phyloP scores from a whole-genome alignment of 2,329 filamentous ascomycete species.

The Cordyceps javanica region DNA sequence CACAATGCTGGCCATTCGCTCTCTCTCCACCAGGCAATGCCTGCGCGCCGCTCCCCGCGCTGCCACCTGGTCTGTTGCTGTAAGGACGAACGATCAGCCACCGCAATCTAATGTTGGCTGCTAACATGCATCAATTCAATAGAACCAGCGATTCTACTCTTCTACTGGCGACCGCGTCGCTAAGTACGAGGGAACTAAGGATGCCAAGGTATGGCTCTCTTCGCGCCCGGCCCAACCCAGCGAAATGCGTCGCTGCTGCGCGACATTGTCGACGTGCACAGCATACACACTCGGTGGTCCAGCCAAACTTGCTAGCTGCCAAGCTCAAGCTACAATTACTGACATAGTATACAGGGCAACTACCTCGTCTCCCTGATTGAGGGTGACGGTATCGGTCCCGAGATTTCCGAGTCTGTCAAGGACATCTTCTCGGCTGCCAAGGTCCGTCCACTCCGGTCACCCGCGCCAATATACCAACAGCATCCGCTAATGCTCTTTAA shows the following conservation, averaged over 20 bases:
- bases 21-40: constrained; percentile 72
- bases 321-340: constrained; percentile 15
- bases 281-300: not conserved
- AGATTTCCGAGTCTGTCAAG: constrained; percentile 97
- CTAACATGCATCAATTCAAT: constrained; percentile 14
- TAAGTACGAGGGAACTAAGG: constrained; percentile 89
- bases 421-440: constrained; percentile 96
- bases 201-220: constrained; percentile 64
- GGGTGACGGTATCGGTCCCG: constrained; percentile 96
- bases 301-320: not conserved
- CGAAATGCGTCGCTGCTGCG: not conserved
- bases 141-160: constrained; percentile 59
- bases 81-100: constrained; percentile 17
- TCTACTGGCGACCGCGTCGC: constrained; percentile 67
- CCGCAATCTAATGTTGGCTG: not conserved
- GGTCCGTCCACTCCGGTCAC: constrained; percentile 43
- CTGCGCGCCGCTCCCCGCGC: constrained; percentile 61
- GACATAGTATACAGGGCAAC: constrained; percentile 60
- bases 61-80: constrained; percentile 32
- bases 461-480: not conserved
- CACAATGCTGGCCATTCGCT: constrained; percentile 79
- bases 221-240: not conserved
- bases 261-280: not conserved
- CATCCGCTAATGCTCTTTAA: constrained; percentile 18
- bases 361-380: constrained; percentile 96